Conservation (phyloP, 768 basidiomycete species). For the Leccinum fibrillosum region DNA sequence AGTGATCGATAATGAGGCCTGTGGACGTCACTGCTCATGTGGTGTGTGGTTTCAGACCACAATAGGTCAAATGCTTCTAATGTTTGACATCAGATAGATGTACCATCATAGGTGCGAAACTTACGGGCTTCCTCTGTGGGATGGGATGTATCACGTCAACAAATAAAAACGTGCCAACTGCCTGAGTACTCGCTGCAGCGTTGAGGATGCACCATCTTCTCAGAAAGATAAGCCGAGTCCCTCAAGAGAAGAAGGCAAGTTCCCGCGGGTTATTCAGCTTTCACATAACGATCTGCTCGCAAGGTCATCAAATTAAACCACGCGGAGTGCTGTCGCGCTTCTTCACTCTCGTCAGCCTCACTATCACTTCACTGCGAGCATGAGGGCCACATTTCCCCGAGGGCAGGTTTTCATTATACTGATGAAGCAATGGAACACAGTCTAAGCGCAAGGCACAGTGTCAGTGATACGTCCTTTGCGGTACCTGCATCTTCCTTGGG, state of each 20-base stretch:
- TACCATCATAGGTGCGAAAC: neutral
- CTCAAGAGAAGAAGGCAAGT: conserved; percentile 10
- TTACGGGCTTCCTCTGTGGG: neutral
- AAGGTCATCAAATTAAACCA: neutral
- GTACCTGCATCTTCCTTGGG: conserved; percentile 14
- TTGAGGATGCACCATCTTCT: conserved; percentile 11
- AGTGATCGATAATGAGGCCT: conserved; percentile 1
- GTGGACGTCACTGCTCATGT: neutral
- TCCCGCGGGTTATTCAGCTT: conserved; percentile 11
- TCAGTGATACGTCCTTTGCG: conserved; percentile 5
- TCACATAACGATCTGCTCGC: conserved; percentile 1
- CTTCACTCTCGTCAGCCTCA: conserved; percentile 10
- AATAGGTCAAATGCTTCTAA: neutral
- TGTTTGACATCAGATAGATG: conserved; percentile 1
- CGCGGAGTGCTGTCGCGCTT: conserved; percentile 8
- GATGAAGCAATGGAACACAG: conserved; percentile 26
- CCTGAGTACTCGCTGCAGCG: neutral
- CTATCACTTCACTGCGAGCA: conserved; percentile 8
- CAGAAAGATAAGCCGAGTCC: conserved; percentile 10
- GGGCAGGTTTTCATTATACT: conserved; percentile 25
- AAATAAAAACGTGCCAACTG: neutral
- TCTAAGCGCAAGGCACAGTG: conserved; percentile 13
- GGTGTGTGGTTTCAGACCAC: neutral
- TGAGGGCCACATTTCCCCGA: conserved; percentile 9
- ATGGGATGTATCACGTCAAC: conserved; percentile 15